phyloP scores from a whole-genome alignment of 176 grass and related monocot species.

The Musa itinerans region DNA sequence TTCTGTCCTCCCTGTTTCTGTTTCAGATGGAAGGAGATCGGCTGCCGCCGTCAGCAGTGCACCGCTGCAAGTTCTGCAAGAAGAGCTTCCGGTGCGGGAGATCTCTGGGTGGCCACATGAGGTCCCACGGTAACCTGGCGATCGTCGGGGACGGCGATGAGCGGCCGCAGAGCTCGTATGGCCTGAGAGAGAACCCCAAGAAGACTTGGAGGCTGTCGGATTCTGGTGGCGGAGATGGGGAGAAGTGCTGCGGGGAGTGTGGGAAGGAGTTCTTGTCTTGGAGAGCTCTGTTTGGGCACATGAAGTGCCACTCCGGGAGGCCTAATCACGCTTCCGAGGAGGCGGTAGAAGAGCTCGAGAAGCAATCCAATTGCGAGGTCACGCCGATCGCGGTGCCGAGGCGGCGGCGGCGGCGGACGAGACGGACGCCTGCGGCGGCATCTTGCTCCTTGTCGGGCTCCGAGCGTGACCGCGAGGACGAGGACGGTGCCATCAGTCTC shows the following conservation, averaged over 20 bases:
- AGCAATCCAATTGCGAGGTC: conserved; percentile 2
- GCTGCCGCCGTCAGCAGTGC: not conserved
- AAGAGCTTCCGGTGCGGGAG: conserved; percentile 11
- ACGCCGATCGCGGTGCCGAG: conserved; percentile 7
- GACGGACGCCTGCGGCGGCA: conserved; percentile 21
- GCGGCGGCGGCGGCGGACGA: conserved; percentile 28
- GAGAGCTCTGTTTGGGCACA: conserved; percentile 13
- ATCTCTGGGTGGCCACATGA: conserved; percentile 21
- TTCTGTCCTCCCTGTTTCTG: not conserved
- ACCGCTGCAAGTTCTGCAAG: conserved; percentile 15
- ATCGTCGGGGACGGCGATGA: not conserved
- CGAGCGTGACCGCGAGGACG: conserved; percentile 24
- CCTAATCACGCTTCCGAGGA: conserved; percentile 5
- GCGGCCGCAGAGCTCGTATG: conserved; percentile 19
- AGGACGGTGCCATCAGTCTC: conserved; percentile 50
- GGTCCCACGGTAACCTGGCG: conserved; percentile 1
- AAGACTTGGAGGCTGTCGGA: conserved; percentile 54
- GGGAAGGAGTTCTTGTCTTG: conserved; percentile 21
- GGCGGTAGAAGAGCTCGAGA: not conserved
- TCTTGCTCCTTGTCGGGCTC: conserved; percentile 19
- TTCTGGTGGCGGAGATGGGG: not conserved
- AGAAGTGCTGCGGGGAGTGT: conserved; percentile 26
- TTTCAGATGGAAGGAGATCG: not conserved
- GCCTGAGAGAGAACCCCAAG: conserved; percentile 58
- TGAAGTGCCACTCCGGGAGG: conserved; percentile 24